phyloP scores from a whole-genome alignment of 1,284 basidiomycete species.

The Trichosporon sp. region DNA sequence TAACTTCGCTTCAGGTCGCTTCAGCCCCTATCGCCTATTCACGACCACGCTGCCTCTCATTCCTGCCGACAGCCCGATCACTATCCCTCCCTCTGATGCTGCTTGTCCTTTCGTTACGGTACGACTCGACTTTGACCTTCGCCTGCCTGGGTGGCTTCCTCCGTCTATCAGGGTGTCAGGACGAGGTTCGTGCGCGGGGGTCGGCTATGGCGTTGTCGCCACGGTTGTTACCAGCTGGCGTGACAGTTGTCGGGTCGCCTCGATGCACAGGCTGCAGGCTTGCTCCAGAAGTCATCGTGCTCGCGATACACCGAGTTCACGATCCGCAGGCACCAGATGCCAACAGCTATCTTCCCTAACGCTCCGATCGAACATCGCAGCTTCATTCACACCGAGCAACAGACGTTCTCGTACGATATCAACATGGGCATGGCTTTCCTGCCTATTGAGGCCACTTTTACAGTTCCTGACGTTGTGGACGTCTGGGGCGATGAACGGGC shows the following conservation, averaged over 20 bases:
- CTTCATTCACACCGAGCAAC: slow-evolving; percentile 33
- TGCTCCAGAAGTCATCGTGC: background rate
- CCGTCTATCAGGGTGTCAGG: slow-evolving; percentile 33
- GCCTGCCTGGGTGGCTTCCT: slow-evolving; percentile 54
- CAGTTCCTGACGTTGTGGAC: slow-evolving; percentile 53
- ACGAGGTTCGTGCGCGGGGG: slow-evolving; percentile 35
- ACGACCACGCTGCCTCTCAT: slow-evolving; percentile 33
- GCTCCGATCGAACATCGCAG: slow-evolving; percentile 33
- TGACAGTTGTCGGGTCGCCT: background rate
- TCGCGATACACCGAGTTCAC: slow-evolving; percentile 36
- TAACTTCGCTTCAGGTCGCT: slow-evolving; percentile 42
- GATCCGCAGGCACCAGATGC: slow-evolving; percentile 46
- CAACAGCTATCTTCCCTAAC: slow-evolving; percentile 28
- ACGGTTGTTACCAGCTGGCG: slow-evolving; percentile 44
- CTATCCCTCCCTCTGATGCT: slow-evolving; percentile 33
- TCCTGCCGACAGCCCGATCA: slow-evolving; percentile 29
- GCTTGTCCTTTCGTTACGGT: slow-evolving; percentile 30
- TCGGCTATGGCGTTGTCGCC: slow-evolving; percentile 43
- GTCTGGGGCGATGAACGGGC: slow-evolving; percentile 42
- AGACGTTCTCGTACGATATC: slow-evolving; percentile 17
- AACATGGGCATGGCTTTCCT: background rate
- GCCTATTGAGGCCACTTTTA: slow-evolving; percentile 45
- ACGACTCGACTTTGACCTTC: slow-evolving; percentile 50
- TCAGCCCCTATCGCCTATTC: slow-evolving; percentile 46
- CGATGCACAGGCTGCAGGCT: background rate